Percentiles rank a stretch among this genome's conserved stretches.
Conservation (phyloP, 306 rosid species). For the Dryas alaskensis region DNA sequence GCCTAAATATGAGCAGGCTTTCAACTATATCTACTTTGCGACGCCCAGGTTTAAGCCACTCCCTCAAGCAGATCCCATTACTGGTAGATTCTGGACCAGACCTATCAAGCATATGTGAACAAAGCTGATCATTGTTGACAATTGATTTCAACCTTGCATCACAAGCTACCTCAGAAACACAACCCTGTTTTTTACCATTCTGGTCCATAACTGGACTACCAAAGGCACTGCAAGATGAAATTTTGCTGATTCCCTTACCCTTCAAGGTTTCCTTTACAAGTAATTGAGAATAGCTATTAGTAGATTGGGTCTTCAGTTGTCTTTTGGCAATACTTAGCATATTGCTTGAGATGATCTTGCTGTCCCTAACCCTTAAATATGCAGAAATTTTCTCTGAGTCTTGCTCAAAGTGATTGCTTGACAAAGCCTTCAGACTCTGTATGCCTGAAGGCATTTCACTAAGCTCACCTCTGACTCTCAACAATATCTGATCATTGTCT, state of each 20-base stretch:
- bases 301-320: slow-evolving; percentile 31
- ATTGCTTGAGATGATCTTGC: slow-evolving; percentile 36
- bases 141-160: slow-evolving; percentile 20
- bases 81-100: slow-evolving; percentile 23
- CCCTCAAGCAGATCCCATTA: slow-evolving; percentile 50
- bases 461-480: slow-evolving; percentile 40
- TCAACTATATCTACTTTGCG: slow-evolving; percentile 31
- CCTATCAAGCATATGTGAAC: slow-evolving; percentile 20
- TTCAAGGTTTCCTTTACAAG: slow-evolving; percentile 33
- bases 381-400: slow-evolving; percentile 30
- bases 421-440: slow-evolving; percentile 24
- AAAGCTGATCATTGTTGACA: slow-evolving; percentile 23
- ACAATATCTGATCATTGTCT: slow-evolving; percentile 36
- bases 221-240: slow-evolving; percentile 13
- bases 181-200: slow-evolving; percentile 32
- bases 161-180: slow-evolving; percentile 24
- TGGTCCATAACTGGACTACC: slow-evolving; percentile 19
- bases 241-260: slow-evolving; percentile 43
- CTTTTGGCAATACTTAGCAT: slow-evolving; percentile 19
- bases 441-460: slow-evolving; percentile 29
- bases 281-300: slow-evolving; percentile 37
- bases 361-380: slow-evolving; percentile 32
- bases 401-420: slow-evolving; percentile 23
- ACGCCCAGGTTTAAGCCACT: slow-evolving; percentile 43
- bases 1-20: slow-evolving; percentile 50